Base-by-base conservation (phyloP, 257 asterid species). In the Datura wrightii region DNA sequence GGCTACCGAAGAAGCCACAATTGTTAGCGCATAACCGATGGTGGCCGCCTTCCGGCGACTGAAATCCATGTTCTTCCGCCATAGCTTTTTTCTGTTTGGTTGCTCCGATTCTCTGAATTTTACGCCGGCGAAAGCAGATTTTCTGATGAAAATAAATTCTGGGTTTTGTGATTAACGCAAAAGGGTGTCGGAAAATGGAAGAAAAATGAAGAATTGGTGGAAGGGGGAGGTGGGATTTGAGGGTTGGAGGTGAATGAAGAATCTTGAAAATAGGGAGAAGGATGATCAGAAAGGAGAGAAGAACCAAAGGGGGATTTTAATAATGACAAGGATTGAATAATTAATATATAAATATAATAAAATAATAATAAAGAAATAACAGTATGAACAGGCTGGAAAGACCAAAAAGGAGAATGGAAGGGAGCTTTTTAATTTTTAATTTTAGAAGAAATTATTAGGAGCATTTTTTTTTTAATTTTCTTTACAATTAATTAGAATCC, bases 181-280 rank as follows among this genome's bases (percentile, higher is more conserved):
- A 66, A 66, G 74, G 46, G 19, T 36, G 46, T 66, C 4, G 11
- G 10, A 66, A 66, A 66, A 66, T 13, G 2, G 74, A 31, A 10
- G 41, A 24, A 62, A 24, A 31, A 62, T 62, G 70, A 8, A 62
- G 69, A 62, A 53, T 53, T 11, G 18, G 18, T 50, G 54, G 9
- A 50, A 24, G 3, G 9, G 9, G 9, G 14, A 13, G 42, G 8
- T 46, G 50, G 50, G 7, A 46, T 46, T 46, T 18, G 72, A 6
- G 16, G 41, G 18, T 16, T 56, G n/a, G 63, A 65, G 72, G 72
- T 65, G 72, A 65, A 34, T 65, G 72, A 65, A 65, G 46, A 36
- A 63, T 63, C 71, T 63, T 63, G 71, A 63, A 63, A 63, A 63
- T 63, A 31, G 71, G 41, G 71, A 63, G 71, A 63, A 63, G 9